Conservation (phyloP, 2,329 filamentous ascomycete genomes). For the Cercospora citrullina region DNA sequence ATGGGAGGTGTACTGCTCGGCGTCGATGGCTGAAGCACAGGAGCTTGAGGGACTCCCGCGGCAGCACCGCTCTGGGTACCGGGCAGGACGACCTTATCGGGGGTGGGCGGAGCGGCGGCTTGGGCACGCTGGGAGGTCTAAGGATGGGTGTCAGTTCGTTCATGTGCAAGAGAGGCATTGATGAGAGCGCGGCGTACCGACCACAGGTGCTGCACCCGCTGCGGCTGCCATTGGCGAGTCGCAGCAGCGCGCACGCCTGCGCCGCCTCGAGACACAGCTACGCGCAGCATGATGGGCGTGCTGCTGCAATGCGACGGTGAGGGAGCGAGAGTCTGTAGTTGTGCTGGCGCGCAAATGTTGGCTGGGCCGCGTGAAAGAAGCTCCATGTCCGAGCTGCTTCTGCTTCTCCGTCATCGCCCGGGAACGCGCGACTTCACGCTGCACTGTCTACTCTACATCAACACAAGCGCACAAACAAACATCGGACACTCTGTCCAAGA, state of each 20-base stretch:
- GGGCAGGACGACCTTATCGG: constrained; percentile 39
- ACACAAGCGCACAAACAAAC: not conserved
- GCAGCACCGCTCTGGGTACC: constrained; percentile 35
- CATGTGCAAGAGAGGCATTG: not conserved
- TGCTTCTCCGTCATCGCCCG: not conserved
- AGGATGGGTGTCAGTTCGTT: not conserved
- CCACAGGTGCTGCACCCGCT: constrained; percentile 9
- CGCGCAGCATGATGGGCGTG: constrained; percentile 26
- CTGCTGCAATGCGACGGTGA: constrained; percentile 5
- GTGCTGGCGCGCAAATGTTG: constrained; percentile 5
- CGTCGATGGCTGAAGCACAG: constrained; percentile 28
- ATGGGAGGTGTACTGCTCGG: constrained; percentile 17
- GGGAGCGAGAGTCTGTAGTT: not conserved
- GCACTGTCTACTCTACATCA: not conserved
- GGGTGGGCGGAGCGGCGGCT: constrained; percentile 32
- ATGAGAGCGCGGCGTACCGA: not conserved
- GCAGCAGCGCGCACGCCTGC: constrained; percentile 12
- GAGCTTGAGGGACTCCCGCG: constrained; percentile 36
- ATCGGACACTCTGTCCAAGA: not conserved
- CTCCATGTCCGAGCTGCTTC: not conserved
- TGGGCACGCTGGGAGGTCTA: constrained; percentile 32
- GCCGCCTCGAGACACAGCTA: constrained; percentile 28
- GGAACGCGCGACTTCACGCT: not conserved
- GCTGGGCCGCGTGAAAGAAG: not conserved
- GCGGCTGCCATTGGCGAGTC: constrained; percentile 25